Evolutionary conservation across 352 stramenopile species (phyloP).

Genomic region (Pilasporangium apinafurcum): DNA sequence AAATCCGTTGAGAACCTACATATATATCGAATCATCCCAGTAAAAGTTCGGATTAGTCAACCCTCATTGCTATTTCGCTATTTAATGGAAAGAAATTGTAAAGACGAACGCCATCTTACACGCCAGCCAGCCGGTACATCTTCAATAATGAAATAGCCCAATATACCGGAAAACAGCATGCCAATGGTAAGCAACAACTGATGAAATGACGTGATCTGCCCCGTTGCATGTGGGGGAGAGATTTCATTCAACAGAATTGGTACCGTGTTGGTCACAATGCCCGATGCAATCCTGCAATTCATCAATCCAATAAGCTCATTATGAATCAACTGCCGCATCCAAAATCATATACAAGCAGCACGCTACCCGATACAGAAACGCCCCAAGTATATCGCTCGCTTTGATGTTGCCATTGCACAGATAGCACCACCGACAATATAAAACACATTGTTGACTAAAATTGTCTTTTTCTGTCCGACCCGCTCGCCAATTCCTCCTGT

Average conservation of each 20-base stretch:
- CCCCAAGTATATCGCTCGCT: slow-evolving; percentile 51
- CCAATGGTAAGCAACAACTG: slow-evolving; percentile 86
- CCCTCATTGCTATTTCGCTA: too few species aligned
- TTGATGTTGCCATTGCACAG: slow-evolving; percentile 54
- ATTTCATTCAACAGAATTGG: slow-evolving; percentile 85
- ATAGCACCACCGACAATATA: slow-evolving; percentile 50
- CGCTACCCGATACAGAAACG: slow-evolving; percentile 42
- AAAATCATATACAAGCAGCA: neutral
- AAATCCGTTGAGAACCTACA: slow-evolving; percentile 64
- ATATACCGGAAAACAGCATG: slow-evolving; percentile 68
- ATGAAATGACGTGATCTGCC: slow-evolving; percentile 83
- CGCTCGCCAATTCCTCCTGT: slow-evolving; percentile 45
- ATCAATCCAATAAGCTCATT: neutral
- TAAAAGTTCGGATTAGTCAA: too few species aligned
- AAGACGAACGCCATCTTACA: slow-evolving; percentile 8
- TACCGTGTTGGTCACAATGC: slow-evolving; percentile 77
- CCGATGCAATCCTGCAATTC: slow-evolving; percentile 35
- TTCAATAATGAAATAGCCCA: slow-evolving; percentile 73
- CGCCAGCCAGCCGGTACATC: slow-evolving; percentile 82
- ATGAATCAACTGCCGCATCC: neutral
- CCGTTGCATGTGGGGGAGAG: slow-evolving; percentile 42
- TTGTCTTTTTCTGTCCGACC: slow-evolving; percentile 56
- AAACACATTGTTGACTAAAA: slow-evolving; percentile 68
- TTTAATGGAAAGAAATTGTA: too few species aligned
- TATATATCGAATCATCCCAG: neutral